Evolutionary conservation across 495 filamentous ascomycete genomes (phyloP), one percentile per base, ranked within the genome.

Genomic region (Chaetomium tenue): DNA sequence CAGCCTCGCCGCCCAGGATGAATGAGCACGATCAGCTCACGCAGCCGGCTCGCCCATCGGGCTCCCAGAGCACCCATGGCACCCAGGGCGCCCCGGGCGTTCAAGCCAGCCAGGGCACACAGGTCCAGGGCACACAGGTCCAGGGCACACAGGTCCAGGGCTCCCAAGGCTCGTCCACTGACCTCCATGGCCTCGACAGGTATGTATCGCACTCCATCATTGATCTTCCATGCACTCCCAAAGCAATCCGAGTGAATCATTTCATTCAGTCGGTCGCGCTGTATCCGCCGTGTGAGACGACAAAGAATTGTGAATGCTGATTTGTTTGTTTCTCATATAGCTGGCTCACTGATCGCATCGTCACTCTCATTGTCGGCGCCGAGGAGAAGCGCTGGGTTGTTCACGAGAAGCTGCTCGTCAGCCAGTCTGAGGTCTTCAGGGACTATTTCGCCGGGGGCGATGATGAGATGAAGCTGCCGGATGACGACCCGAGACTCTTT

Each of bases 391-490:
- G 52, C 5, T 69, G 61, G 52, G 20, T 58, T 0, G 71, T 75
- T 15, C 72, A 75, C 51, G 71, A 70, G 66, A 65, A 70, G 28
- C 66, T 75, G 0, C 58, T 75, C 2, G 53, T 51, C 3, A 52
- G 20, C 42, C 65, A 68, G 53, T 75, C 72, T 1, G 60, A 61
- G 2, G 73, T 63, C 63, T 73, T 75, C 25, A 39, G 58, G 25
- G 40, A 47, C 5, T 18, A 63, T 22, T 63, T 73, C 39, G 33
- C 20, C 6, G 0, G 5, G 3, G 63, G 58, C 16, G 0, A 20
- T 5, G 58, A 25, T 2, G 69, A 68, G 40, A 47, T 73, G 20
- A 26, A 53, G 23, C 57, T 75, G 3, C 65, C 53, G 3, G 53
- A 65, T 11, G 61, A 58, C 5, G 64, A 70, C 13, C 68, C 69